These are phyloP conservation scores for Exophiala bonariae DNA, from an alignment of 2,329 filamentous ascomycete genomes.

Conservation along the genomic window DNA sequence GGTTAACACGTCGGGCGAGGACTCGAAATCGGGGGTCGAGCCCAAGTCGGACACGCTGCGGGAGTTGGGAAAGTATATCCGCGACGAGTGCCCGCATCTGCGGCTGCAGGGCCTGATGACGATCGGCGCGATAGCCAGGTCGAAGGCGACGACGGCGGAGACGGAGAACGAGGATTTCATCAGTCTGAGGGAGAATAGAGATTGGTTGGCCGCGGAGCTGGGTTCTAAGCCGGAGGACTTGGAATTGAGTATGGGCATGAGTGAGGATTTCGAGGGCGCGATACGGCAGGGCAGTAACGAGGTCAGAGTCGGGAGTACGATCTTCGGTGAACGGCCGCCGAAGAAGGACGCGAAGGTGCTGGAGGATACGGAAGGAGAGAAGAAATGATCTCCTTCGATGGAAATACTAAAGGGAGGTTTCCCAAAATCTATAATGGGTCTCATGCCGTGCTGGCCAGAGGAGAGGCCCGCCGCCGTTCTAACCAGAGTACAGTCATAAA, in stretches of 20 bases:
- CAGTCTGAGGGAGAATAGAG: conserved; percentile 65
- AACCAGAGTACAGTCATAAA: too few species aligned
- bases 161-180: conserved; percentile 92
- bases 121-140: conserved; percentile 89
- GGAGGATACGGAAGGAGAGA: conserved; percentile 6
- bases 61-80: conserved; percentile 68
- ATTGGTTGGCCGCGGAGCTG: conserved; percentile 66
- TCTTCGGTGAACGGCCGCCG: conserved; percentile 80
- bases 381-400: conserved; percentile 4
- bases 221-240: conserved; percentile 56
- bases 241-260: conserved; percentile 99
- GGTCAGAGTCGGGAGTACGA: conserved; percentile 89
- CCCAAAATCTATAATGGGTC: too few species aligned
- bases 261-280: conserved; percentile 89
- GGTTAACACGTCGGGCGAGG: conserved; percentile 91
- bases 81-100: conserved; percentile 67
- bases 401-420: too few species aligned
- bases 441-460: too few species aligned
- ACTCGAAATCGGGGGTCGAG: conserved; percentile 76
- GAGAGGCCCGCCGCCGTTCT: too few species aligned
- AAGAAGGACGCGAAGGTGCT: conserved; percentile 74
- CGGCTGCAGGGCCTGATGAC: conserved; percentile 88
- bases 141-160: conserved; percentile 68
- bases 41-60: conserved; percentile 49
- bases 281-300: conserved; percentile 81